Base-by-base conservation (phyloP, 2,329 filamentous ascomycete genomes). In the Penicillium nordicum region DNA sequence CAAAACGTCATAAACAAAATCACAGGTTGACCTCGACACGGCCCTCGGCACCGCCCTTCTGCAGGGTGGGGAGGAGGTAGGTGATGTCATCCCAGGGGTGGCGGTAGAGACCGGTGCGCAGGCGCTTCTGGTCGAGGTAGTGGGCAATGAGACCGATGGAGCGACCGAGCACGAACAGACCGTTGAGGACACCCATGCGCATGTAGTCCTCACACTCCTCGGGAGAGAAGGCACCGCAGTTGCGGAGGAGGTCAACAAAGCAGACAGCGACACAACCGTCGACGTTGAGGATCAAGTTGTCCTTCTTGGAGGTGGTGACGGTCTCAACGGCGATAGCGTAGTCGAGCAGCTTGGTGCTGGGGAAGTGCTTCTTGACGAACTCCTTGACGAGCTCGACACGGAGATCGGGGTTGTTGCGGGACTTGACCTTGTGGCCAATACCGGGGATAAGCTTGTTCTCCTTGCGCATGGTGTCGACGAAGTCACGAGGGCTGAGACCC, bases 401-500 rank as follows among this genome's bases (percentile, higher is more conserved):
- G 69, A 99, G 88, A 86, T 99, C 94, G 62, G 94, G 94, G 88
- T 99, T 99, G 86, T 97, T 97, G 72, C 94, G 89, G 66, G 94
- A 99, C 87, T 99, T 99, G 84, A 99, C 90, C 79, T 92, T 91
- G 86, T 99, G 94, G 69, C 94, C 94, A 70, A 99, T 99, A 84
- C 94, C 94, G 63, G 94, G 94, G 69, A 99, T 97, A 69, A 99
- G 92, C 86, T 97, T 99, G 88, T 99, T 99, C 81, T 94, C 91
- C 84, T 97, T 99, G 79, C 94, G 88, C 93, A 97, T 97, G 69
- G 83, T 90, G 82, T 99, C 94, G 65, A 99, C 94, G 71, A 99
- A 99, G 80, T 99, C 94, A 84, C 94, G 92, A 59, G 94, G 94
- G 82, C 89, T 95, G 67, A 97, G 88, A 72, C 92, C 92, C 87